phyloP scores from a whole-genome alignment of 2,329 filamentous ascomycete species.

The Cladosporium velox region DNA sequence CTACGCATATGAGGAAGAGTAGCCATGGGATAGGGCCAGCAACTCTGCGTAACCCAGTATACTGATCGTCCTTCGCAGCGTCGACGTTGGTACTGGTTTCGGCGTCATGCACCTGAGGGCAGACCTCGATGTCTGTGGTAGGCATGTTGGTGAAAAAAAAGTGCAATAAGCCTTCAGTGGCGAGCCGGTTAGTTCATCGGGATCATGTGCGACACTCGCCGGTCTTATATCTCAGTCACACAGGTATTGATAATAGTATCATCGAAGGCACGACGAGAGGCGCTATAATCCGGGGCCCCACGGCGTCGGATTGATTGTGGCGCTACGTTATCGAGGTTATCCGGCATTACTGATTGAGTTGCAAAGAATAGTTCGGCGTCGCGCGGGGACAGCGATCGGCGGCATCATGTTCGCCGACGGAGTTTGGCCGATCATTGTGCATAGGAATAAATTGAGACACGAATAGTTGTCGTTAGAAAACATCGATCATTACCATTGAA shows the following conservation, averaged over 20 bases:
- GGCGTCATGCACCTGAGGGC: neutral
- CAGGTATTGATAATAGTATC: neutral
- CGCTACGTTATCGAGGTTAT: neutral
- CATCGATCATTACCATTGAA: neutral
- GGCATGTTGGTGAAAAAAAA: neutral
- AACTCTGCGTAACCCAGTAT: neutral
- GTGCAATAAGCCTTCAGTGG: neutral
- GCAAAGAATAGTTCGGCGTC: neutral
- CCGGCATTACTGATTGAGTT: neutral
- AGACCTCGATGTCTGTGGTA: neutral
- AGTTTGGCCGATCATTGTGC: neutral
- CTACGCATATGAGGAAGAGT: neutral
- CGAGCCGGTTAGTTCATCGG: neutral
- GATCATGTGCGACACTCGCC: neutral
- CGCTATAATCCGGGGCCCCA: slow-evolving; percentile 2
- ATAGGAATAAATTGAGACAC: neutral
- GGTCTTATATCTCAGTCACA: neutral
- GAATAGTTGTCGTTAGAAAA: neutral
- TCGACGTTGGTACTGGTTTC: neutral
- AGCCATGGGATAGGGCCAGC: slow-evolving; percentile 6
- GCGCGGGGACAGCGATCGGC: neutral
- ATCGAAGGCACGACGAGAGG: neutral
- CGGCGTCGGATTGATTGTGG: neutral
- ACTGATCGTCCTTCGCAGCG: neutral
- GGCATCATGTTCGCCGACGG: neutral